Conservation (phyloP, 257 asterid species). For the Ophiorrhiza pumila region DNA sequence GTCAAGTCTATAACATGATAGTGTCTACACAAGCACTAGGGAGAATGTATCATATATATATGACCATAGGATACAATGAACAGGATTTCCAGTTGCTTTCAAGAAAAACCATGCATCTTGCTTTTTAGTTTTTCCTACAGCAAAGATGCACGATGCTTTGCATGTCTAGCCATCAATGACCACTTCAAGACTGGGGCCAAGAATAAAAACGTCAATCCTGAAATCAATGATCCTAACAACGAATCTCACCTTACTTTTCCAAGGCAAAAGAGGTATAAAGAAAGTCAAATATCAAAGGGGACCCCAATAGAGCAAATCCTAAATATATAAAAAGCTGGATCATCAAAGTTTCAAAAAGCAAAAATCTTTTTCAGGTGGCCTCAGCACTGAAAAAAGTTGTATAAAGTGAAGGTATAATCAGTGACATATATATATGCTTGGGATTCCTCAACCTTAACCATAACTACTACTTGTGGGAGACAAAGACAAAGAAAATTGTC, state of each 20-base stretch:
- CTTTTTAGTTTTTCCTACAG: neutral
- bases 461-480: constrained; percentile 29
- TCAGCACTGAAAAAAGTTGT: constrained; percentile 30
- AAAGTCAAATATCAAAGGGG: constrained; percentile 30
- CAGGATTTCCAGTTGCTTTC: neutral
- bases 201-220: constrained; percentile 31
- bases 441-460: constrained; percentile 44
- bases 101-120: neutral
- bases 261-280: constrained; percentile 30
- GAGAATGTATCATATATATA: neutral
- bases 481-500: constrained; percentile 20
- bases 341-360: constrained; percentile 34
- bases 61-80: neutral
- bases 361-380: constrained; percentile 35
- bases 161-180: neutral
- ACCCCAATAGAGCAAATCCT: constrained; percentile 27
- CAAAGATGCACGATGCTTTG: constrained; percentile 7
- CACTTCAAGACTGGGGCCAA: constrained; percentile 32
- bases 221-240: constrained; percentile 34
- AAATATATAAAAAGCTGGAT: constrained; percentile 25
- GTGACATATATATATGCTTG: constrained; percentile 46
- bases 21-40: neutral
- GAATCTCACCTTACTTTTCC: constrained; percentile 26
- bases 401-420: constrained; percentile 24
- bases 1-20: neutral